phyloP scores from a whole-genome alignment of 768 basidiomycete genomes.

The Xerocomus potaroensis region DNA sequence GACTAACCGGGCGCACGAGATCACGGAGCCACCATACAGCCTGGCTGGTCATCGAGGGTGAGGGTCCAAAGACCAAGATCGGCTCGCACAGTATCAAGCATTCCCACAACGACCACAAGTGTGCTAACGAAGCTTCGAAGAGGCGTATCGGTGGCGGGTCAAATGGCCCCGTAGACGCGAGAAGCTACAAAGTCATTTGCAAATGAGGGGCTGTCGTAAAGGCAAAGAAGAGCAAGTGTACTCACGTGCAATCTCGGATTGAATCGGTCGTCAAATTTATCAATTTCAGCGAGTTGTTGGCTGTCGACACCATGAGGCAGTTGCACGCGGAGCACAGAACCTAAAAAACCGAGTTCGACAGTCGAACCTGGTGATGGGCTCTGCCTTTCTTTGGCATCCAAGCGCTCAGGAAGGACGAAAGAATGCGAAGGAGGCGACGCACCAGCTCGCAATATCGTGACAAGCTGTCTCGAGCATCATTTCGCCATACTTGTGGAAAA shows the following conservation, averaged over 20 bases:
- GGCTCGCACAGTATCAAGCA: conserved; percentile 90
- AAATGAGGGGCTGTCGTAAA: not conserved
- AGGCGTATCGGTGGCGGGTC: conserved; percentile 53
- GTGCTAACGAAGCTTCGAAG: conserved; percentile 60
- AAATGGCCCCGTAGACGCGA: conserved; percentile 61
- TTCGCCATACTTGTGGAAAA: conserved; percentile 67
- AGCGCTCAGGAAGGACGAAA: conserved; percentile 7
- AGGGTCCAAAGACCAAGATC: conserved; percentile 74
- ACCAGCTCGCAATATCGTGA: conserved; percentile 84
- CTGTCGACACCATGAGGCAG: conserved; percentile 66
- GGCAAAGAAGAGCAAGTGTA: not conserved
- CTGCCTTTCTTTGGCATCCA: conserved; percentile 63
- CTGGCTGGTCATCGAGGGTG: conserved; percentile 79
- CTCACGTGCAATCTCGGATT: conserved; percentile 49
- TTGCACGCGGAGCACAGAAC: conserved; percentile 67
- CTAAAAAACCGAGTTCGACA: conserved; percentile 80
- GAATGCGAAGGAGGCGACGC: conserved; percentile 25
- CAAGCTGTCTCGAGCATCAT: conserved; percentile 85
- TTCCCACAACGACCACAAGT: conserved; percentile 90
- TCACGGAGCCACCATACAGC: conserved; percentile 92
- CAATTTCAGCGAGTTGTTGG: conserved; percentile 63
- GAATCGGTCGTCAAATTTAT: conserved; percentile 48
- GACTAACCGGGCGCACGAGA: conserved; percentile 71
- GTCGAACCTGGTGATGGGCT: conserved; percentile 60
- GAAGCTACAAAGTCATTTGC: conserved; percentile 42